These are phyloP conservation scores for Syzygium aromaticum DNA, from an alignment of 345 rosid species.

Conservation along the genomic window DNA sequence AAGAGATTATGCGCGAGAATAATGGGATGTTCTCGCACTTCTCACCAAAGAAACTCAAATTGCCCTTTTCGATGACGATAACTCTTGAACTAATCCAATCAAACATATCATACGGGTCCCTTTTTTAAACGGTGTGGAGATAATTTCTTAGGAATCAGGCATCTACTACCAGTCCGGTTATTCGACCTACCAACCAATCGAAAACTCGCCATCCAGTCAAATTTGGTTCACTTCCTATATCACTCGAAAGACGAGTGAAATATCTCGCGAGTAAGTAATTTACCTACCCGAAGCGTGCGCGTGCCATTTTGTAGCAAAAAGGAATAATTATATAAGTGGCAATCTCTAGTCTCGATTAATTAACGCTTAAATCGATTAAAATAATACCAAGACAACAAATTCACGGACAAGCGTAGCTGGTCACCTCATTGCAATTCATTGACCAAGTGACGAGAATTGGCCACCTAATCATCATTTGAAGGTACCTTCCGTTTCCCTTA, in stretches of 20 bases:
- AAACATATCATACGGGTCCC: rapidly evolving
- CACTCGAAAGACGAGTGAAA: rapidly evolving
- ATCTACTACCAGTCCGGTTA: background rate
- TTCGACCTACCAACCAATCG: rapidly evolving
- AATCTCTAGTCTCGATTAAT: background rate
- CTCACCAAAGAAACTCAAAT: background rate
- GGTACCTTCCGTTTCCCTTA: background rate
- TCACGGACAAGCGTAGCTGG: background rate
- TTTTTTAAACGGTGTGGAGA: background rate
- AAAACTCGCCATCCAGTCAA: background rate
- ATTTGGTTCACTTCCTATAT: background rate
- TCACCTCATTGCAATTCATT: background rate
- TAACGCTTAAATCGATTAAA: background rate
- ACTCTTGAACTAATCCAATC: rapidly evolving
- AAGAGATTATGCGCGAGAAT: background rate
- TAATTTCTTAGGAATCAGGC: background rate
- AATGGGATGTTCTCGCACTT: background rate
- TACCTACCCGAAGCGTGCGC: rapidly evolving
- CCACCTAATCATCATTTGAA: background rate
- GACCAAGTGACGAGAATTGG: background rate
- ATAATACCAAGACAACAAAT: background rate
- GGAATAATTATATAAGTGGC: background rate
- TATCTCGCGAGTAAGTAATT: background rate
- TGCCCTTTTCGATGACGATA: background rate
- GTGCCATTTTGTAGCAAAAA: background rate